Conservation (phyloP, 345 rosid genomes). For the Eucalyptus regnans region DNA sequence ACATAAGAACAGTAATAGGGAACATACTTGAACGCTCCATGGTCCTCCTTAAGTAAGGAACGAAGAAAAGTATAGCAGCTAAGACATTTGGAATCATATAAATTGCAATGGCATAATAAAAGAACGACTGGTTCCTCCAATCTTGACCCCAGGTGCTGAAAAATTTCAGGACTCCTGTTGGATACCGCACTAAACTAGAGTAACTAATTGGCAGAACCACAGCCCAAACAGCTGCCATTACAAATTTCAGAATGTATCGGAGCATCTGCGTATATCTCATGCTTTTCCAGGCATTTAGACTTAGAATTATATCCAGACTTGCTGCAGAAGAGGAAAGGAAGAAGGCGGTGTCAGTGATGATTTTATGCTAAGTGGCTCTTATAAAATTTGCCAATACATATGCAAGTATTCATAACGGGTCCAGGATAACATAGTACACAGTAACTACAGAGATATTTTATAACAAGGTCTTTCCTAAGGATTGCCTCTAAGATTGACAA, state of each 20-base stretch:
- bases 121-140: conserved; percentile 58
- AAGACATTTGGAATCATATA: conserved; percentile 72
- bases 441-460: too few relatives aligned
- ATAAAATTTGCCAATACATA: neutral
- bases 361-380: neutral
- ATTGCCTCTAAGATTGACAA: too few relatives aligned
- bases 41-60: conserved; percentile 63
- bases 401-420: too few relatives aligned
- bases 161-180: conserved; percentile 69
- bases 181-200: conserved; percentile 66
- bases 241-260: conserved; percentile 69
- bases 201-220: conserved; percentile 73
- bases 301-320: conserved; percentile 68
- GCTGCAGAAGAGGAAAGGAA: conserved; percentile 29
- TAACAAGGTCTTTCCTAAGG: too few relatives aligned
- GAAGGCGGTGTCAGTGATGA: neutral
- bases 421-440: too few relatives aligned
- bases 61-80: conserved; percentile 54
- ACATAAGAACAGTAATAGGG: conserved; percentile 61
- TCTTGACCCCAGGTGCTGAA: conserved; percentile 54
- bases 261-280: conserved; percentile 68
- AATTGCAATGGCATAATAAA: conserved; percentile 68
- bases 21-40: conserved; percentile 84
- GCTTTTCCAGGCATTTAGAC: conserved; percentile 84
- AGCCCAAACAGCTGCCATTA: conserved; percentile 78